Evolutionary conservation across 148 eudicot genomes (phyloP), one percentile per base, ranked within the genome.

Genomic region (Amaranthus palmeri): DNA sequence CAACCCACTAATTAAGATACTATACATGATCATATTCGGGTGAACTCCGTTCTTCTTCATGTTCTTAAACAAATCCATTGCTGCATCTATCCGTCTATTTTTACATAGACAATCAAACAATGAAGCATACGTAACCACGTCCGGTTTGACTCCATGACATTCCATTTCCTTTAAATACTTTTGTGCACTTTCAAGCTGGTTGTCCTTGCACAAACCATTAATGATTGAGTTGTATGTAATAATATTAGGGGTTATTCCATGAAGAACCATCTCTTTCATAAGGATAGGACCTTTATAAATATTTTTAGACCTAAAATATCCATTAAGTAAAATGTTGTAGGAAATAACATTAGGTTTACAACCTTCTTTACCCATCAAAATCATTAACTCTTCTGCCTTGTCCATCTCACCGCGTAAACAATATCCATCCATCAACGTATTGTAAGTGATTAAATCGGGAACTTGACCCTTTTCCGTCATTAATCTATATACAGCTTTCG

Each of bases 381-480:
- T 67, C 14, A 72, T 50, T 2, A 72, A 8, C 36, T 50, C 51
- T 25, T 40, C 41, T 12, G 61, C 76, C 44, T 72, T 48, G 12
- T 41, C 75, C 67, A 72, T 36, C 52, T 50, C 14, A 25, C 75
- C 67, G 0, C 15, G 9, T 15, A 72, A 72, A 50, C 67, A 72
- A 50, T 72, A 72, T 60, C 75, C 75, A 50, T 72, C 58, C 8
- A 72, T 7, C 10, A 72, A 44, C 18, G 74, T 15, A 11, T 12
- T 50, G 42, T 72, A 62, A 13, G 75, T 71, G 7, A 46, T 40
- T 5, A 49, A 47, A 49, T 71, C 42, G 0, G 67, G 67, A 61
- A n/a, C 10, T 7, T 15, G 52, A 3, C 36, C 36, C 36, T 25
- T 25, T 25, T 25, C 36, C 36, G 36, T 25, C 36, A 25, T 25